These are phyloP conservation scores for Scedosporium boydii DNA, from an alignment of 2,329 filamentous ascomycete genomes.

Conservation along the genomic window DNA sequence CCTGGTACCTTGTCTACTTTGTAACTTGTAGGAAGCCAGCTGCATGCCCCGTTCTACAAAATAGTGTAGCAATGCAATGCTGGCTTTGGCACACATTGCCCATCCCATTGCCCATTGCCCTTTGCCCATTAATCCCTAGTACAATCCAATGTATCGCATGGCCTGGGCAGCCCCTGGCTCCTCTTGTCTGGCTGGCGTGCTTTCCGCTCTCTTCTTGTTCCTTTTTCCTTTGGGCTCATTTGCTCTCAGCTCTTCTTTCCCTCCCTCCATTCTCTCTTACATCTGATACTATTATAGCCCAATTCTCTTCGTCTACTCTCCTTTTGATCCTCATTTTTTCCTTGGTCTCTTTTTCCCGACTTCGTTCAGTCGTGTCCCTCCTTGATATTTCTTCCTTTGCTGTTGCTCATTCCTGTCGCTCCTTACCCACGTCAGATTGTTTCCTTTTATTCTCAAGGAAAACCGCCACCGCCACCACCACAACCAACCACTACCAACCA, in stretches of 20 bases:
- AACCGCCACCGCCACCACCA: slow-evolving; percentile 5
- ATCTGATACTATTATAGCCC: slow-evolving; percentile 2
- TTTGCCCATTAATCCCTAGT: no score
- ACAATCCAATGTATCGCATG: no score
- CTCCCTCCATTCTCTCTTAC: slow-evolving; percentile 9
- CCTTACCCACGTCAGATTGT: neutral
- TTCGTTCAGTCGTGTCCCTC: neutral
- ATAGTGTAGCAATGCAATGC: no score
- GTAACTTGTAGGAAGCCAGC: no score
- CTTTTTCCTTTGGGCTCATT: neutral
- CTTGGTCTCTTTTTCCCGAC: neutral
- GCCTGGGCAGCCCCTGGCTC: neutral
- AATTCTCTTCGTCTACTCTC: slow-evolving; percentile 9
- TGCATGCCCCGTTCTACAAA: no score
- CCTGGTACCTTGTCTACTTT: no score
- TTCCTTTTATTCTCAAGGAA: neutral
- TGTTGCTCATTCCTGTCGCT: neutral
- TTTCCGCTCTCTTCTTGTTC: neutral
- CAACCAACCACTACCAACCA: neutral
- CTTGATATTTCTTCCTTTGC: slow-evolving; percentile 3
- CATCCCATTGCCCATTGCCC: no score
- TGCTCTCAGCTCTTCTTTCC: slow-evolving; percentile 5
- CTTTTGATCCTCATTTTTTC: slow-evolving; percentile 7
- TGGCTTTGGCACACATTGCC: no score
- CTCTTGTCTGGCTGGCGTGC: neutral